phyloP scores from a whole-genome alignment of 2,329 filamentous ascomycete species.

The Myriosclerotinia duriaeana region DNA sequence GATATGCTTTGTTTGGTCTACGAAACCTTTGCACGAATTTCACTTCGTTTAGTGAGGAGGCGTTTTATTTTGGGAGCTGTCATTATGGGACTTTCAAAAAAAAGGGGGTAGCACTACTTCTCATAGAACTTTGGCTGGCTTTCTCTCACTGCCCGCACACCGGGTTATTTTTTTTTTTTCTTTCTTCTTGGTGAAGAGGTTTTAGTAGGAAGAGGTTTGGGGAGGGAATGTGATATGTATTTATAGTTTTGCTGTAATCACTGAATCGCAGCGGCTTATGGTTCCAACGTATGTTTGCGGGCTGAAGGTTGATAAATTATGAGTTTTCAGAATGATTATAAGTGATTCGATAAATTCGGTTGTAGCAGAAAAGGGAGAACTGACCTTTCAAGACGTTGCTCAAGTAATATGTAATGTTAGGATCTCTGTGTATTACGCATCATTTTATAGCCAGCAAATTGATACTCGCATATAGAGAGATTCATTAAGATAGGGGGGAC shows the following conservation, averaged over 20 bases:
- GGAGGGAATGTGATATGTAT: conserved; percentile 19
- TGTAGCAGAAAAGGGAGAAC: background rate
- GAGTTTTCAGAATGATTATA: background rate
- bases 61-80: conserved; percentile 28
- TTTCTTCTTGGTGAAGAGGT: conserved; percentile 23
- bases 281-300: conserved; percentile 6
- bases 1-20: conserved; percentile 25
- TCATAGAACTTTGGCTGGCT: conserved; percentile 27
- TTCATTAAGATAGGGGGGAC: no score
- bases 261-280: conserved; percentile 5
- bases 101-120: conserved; percentile 28
- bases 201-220: conserved; percentile 13
- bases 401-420: background rate
- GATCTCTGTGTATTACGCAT: no score
- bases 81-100: conserved; percentile 23
- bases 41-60: conserved; percentile 27
- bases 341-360: background rate
- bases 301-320: background rate
- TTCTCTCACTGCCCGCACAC: conserved; percentile 23
- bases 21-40: conserved; percentile 27
- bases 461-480: no score
- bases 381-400: background rate
- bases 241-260: conserved; percentile 20
- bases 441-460: no score
- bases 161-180: conserved; percentile 25